These are phyloP conservation scores for Hyphodiscus sp. DNA, from an alignment of 2,329 filamentous ascomycete species.

Conservation along the genomic window DNA sequence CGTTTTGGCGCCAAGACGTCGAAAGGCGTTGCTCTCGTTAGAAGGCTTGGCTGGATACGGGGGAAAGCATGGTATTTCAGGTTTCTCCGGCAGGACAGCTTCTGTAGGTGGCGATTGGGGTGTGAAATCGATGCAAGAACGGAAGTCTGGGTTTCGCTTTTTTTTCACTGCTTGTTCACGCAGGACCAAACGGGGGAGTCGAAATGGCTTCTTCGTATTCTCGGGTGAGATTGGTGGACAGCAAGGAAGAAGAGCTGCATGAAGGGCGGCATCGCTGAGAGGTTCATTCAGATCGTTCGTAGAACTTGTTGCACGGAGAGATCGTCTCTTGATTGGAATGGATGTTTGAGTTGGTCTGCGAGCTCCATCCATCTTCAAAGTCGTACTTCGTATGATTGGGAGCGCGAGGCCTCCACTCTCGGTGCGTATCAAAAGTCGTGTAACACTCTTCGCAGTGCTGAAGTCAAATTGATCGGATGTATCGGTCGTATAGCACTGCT, in stretches of 20 bases:
- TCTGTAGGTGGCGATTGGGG: neutral
- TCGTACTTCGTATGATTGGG: slow-evolving; percentile 9
- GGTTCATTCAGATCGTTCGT: slow-evolving; percentile 8
- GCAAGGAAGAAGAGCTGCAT: neutral
- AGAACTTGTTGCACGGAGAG: slow-evolving; percentile 14
- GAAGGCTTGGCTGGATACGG: neutral
- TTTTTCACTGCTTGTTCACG: slow-evolving; percentile 8
- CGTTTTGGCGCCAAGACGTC: neutral
- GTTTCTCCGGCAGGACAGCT: neutral
- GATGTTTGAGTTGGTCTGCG: slow-evolving; percentile 1
- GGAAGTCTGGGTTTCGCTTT: slow-evolving; percentile 10
- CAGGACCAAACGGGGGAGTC: slow-evolving; percentile 20
- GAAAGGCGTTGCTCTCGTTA: neutral
- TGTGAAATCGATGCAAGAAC: slow-evolving; percentile 19
- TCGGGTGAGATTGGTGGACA: neutral
- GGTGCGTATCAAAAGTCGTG: slow-evolving; percentile 8
- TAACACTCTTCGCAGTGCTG: slow-evolving; percentile 17
- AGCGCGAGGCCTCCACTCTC: neutral
- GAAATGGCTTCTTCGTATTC: slow-evolving; percentile 14
- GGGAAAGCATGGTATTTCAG: neutral
- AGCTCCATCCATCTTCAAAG: neutral
- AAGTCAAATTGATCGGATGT: slow-evolving; percentile 15
- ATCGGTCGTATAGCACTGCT: slow-evolving; percentile 2
- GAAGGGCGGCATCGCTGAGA: neutral
- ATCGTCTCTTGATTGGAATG: neutral